Conservation (phyloP, 139 green algal species). For the Volvox africanus region DNA sequence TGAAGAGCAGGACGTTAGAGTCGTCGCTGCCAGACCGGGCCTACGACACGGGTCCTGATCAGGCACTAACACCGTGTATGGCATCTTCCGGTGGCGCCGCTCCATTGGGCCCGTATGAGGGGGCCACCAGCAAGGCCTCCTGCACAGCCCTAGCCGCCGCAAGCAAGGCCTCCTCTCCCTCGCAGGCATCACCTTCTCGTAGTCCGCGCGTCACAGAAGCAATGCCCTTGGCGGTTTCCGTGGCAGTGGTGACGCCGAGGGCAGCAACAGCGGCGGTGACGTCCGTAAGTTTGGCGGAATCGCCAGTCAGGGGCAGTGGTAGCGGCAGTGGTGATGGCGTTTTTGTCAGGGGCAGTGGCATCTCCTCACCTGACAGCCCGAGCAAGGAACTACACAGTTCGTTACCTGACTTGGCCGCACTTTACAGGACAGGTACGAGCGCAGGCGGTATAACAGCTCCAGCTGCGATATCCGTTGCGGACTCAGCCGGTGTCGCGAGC, state of each 20-base stretch:
- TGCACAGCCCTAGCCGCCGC: no score
- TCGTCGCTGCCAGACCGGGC: background rate
- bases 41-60: background rate
- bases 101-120: background rate
- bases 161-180: background rate
- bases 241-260: background rate
- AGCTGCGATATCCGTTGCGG: background rate
- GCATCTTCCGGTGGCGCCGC: background rate
- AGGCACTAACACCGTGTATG: background rate
- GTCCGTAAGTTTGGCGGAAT: background rate
- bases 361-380: background rate
- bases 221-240: background rate
- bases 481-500: background rate
- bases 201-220: background rate
- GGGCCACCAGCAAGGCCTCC: no score
- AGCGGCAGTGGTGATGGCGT: background rate
- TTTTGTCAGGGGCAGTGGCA: background rate
- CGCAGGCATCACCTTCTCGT: background rate
- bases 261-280: background rate
- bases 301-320: background rate
- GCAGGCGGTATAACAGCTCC: background rate
- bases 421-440: background rate
- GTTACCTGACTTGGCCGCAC: background rate
- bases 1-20: background rate
- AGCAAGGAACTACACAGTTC: background rate